Conservation (phyloP, 345 rosid species). For the Lepidium didymum region DNA sequence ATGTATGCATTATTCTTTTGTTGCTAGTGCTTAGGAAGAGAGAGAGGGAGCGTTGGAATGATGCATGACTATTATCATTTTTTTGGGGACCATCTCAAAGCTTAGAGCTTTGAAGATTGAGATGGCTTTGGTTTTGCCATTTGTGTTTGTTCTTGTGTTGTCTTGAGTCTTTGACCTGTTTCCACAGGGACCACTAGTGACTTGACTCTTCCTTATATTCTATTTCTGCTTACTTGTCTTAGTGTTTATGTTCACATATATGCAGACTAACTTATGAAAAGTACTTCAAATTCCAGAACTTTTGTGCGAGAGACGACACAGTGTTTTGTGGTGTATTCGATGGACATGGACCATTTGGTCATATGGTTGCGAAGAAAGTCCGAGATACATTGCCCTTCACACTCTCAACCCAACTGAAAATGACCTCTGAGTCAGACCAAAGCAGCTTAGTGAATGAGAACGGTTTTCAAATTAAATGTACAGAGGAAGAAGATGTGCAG, state of each 20-base stretch:
- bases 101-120: constrained; percentile 16
- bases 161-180: constrained; percentile 22
- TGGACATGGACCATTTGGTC: constrained; percentile 97
- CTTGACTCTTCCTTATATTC: background rate
- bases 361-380: constrained; percentile 87
- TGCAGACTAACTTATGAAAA: background rate
- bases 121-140: constrained; percentile 10
- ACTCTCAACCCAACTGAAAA: constrained; percentile 55
- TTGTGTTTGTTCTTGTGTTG: constrained; percentile 27
- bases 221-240: background rate
- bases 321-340: constrained; percentile 91
- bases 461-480: constrained; percentile 5
- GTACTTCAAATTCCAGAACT: constrained; percentile 50
- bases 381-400: constrained; percentile 74
- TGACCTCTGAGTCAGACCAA: constrained; percentile 29
- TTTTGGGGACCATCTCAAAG: constrained; percentile 14
- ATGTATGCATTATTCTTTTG: too few relatives aligned
- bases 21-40: constrained; percentile 18
- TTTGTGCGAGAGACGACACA: constrained; percentile 56
- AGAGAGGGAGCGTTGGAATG: constrained; percentile 14
- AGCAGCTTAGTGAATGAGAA: constrained; percentile 20
- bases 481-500: constrained; percentile 36
- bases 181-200: constrained; percentile 18
- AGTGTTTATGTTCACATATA: background rate
- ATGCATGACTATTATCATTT: background rate